These are phyloP conservation scores for Torulaspora globosa DNA, from an alignment of 1,139 yeast genomes.

Conservation along the genomic window DNA sequence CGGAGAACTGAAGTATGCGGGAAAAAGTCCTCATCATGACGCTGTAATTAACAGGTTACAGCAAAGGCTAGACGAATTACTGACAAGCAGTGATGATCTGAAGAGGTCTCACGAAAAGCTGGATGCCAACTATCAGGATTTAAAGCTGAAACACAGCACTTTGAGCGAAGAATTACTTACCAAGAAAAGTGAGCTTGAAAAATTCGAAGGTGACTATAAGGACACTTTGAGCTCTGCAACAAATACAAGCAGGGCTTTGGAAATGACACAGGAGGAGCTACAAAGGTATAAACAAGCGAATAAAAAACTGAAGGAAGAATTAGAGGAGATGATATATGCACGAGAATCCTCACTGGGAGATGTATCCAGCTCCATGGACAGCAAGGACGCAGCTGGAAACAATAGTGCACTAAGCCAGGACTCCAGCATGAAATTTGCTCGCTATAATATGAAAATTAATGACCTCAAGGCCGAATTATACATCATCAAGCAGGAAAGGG, in stretches of 20 bases:
- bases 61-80: constrained; percentile 25
- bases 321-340: constrained; percentile 61
- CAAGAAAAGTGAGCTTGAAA: constrained; percentile 36
- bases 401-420: constrained; percentile 39
- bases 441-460: constrained; percentile 69
- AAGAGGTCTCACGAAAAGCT: constrained; percentile 24
- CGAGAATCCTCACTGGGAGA: constrained; percentile 20
- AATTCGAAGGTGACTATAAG: constrained; percentile 55
- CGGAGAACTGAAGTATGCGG: not conserved
- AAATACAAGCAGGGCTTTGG: constrained; percentile 72
- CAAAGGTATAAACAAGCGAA: constrained; percentile 54
- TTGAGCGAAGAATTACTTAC: constrained; percentile 22
- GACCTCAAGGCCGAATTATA: constrained; percentile 82
- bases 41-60: constrained; percentile 25
- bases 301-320: constrained; percentile 56
- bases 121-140: constrained; percentile 24
- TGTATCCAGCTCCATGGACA: constrained; percentile 16
- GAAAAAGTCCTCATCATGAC: constrained; percentile 19
- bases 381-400: constrained; percentile 32
- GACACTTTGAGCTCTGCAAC: constrained; percentile 68
- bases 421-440: constrained; percentile 55
- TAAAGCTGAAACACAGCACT: constrained; percentile 22
- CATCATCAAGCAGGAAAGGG: constrained; percentile 78
- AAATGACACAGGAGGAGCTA: constrained; percentile 67
- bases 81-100: constrained; percentile 24